Base-by-base conservation (phyloP, 2,329 filamentous ascomycete species). In the Fusarium graminum region DNA sequence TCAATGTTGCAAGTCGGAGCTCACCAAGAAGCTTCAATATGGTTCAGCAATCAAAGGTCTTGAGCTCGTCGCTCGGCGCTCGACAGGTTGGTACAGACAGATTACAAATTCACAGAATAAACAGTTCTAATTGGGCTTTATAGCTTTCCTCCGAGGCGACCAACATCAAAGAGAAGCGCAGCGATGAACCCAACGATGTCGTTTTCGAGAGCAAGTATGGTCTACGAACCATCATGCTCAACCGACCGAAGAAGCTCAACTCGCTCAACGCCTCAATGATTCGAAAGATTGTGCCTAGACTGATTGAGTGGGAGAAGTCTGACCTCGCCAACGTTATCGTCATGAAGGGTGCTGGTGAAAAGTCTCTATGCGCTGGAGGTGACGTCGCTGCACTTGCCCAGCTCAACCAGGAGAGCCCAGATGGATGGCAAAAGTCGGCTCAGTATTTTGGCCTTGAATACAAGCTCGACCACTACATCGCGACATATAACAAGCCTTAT, bases 391-490 rank as follows among this genome's bases (percentile, higher is more conserved):
- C 85, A 41, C 88, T 99, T 64, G 94, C 93, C 36, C 68, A 86
- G 65, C 86, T 88, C 78, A 97, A 97, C 78, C 80, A 85, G 75
- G 74, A 87, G 60, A 89, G 91, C 1, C 73, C 79, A 5, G 83
- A 90, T 69, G 94, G 94, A 30, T 90, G 92, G 80, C 82, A 89
- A 74, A 84, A 85, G 72, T 97, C 94, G 28, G 82, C 86, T 45
- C 89, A 94, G 50, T 99, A 96, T 84, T 99, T 99, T 77, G 92
- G 83, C 13, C 89, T 95, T 57, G 96, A 99, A 89, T 99, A 98
- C 85, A 90, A 92, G 81, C 89, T 99, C 65, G 92, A 99, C 77
- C 95, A 99, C 80, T 84, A 94, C 71, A 97, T 99, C 76, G 92
- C 95, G 22, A 97, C 94, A 36, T 97, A 97, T 81, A 77, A 83